These are phyloP conservation scores for Lodderomyces margitis DNA, from an alignment of 1,139 yeast genomes.

Conservation along the genomic window DNA sequence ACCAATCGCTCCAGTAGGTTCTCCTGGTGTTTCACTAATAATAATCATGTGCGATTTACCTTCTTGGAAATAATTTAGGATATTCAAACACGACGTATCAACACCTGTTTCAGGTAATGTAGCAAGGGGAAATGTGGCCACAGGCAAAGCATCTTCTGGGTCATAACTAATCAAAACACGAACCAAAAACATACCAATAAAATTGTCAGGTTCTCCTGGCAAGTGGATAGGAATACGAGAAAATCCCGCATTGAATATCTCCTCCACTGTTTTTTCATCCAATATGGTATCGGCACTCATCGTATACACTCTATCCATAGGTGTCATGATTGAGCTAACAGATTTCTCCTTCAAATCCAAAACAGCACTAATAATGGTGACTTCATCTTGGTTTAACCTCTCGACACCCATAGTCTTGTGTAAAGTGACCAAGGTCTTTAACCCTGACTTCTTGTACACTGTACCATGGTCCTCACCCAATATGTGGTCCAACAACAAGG, in stretches of 20 bases:
- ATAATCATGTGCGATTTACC: conserved; percentile 98
- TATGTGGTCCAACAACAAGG: conserved; percentile 72
- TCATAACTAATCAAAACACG: conserved; percentile 92
- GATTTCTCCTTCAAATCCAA: conserved; percentile 90
- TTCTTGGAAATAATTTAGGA: conserved; percentile 93
- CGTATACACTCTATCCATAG: conserved; percentile 85
- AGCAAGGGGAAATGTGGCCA: conserved; percentile 90
- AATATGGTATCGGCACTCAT: conserved; percentile 81
- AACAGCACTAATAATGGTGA: conserved; percentile 91
- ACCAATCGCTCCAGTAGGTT: conserved; percentile 82
- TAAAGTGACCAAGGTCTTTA: conserved; percentile 87
- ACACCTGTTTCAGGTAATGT: conserved; percentile 93
- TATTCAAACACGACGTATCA: conserved; percentile 89
- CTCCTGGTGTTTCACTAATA: conserved; percentile 86
- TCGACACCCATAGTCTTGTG: conserved; percentile 97
- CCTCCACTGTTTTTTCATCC: conserved; percentile 83
- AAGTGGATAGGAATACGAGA: conserved; percentile 94
- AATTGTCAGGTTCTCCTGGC: conserved; percentile 86
- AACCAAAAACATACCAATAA: conserved; percentile 92
- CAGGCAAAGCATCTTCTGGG: conserved; percentile 93
- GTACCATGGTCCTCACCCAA: conserved; percentile 98
- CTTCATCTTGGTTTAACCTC: conserved; percentile 89
- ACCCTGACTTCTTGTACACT: conserved; percentile 86
- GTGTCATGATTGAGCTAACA: conserved; percentile 89
- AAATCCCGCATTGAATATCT: conserved; percentile 90